A percentile compares a stretch with the other conserved stretches of the same genome.
Conservation (phyloP, 2,329 filamentous ascomycete species). For the Penicillium sp. region DNA sequence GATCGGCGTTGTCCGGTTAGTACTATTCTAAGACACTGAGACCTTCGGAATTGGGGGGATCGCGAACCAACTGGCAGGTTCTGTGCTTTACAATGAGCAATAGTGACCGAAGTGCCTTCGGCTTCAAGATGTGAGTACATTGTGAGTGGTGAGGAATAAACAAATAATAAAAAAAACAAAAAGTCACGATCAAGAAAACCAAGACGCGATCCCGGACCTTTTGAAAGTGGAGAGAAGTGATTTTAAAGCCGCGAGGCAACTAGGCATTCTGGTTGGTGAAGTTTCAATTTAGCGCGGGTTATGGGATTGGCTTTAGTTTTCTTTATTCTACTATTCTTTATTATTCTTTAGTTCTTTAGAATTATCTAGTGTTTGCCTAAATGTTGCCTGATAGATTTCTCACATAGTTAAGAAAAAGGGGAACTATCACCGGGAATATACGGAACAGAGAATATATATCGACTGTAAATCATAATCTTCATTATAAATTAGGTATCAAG, state of each 20-base stretch:
- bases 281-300: background rate
- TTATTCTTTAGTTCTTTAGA: background rate
- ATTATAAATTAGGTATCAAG: constrained; percentile 1
- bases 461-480: background rate
- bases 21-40: background rate
- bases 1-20: background rate
- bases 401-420: too few species aligned
- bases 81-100: constrained; percentile 11
- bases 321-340: background rate
- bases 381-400: background rate
- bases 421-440: too few species aligned
- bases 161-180: too few species aligned
- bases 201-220: background rate
- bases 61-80: constrained; percentile 15
- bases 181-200: background rate
- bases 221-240: background rate
- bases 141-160: background rate
- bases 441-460: too few species aligned
- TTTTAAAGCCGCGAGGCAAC: background rate
- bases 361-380: too few species aligned
- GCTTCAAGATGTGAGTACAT: constrained; percentile 5
- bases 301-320: background rate
- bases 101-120: constrained; percentile 1
- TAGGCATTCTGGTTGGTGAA: background rate
- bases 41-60: background rate